phyloP scores from a whole-genome alignment of 345 rosid species.

The Moringa oleifera region DNA sequence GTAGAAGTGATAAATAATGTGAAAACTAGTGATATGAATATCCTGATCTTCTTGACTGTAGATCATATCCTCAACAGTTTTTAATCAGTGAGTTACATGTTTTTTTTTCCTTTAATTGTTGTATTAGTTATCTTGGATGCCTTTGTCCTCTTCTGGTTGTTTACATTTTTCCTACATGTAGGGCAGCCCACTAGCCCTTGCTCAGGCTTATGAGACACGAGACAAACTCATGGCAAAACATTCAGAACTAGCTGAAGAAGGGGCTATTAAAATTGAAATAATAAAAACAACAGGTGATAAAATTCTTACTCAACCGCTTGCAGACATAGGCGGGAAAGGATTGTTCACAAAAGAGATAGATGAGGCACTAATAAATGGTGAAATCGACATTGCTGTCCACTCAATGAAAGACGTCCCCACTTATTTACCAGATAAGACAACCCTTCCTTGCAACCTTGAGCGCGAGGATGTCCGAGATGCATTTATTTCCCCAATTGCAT shows the following conservation, averaged over 20 bases:
- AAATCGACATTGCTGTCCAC: constrained; percentile 95
- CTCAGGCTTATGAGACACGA: constrained; percentile 95
- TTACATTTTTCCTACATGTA: constrained; percentile 28
- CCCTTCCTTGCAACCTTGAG: constrained; percentile 79
- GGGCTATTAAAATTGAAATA: constrained; percentile 83
- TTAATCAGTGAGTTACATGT: no score
- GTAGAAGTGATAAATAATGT: no score
- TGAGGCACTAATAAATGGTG: constrained; percentile 78
- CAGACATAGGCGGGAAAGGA: constrained; percentile 98
- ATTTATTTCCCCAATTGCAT: constrained; percentile 58
- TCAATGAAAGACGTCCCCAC: constrained; percentile 99
- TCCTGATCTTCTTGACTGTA: no score
- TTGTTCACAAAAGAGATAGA: constrained; percentile 95
- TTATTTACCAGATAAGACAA: constrained; percentile 74
- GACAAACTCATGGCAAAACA: constrained; percentile 70
- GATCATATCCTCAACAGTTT: no score
- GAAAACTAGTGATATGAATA: no score
- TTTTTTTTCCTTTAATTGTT: no score
- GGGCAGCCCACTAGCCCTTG: constrained; percentile 94
- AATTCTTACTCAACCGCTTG: constrained; percentile 85
- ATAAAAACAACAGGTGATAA: constrained; percentile 97
- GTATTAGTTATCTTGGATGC: not conserved
- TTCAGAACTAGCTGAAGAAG: constrained; percentile 75
- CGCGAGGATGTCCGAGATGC: constrained; percentile 99
- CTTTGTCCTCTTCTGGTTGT: constrained; percentile 16